Evolutionary conservation across 116 monocot genomes (phyloP).

Genomic region (Phalaenopsis hybrid): DNA sequence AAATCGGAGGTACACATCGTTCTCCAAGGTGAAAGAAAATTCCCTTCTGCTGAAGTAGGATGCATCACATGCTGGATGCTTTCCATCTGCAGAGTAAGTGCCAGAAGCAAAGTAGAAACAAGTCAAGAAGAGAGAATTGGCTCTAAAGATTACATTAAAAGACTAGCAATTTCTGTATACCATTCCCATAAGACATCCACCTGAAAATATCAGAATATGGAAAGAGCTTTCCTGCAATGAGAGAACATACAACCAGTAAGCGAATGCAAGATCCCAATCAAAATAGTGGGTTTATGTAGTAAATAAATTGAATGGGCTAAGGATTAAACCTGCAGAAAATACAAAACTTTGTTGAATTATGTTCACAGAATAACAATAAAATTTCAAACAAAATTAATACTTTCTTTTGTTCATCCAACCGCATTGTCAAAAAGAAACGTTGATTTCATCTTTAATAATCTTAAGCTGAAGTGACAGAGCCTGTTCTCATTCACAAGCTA

Average conservation of each 20-base stretch:
- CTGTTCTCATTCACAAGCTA: background rate
- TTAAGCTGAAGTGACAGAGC: background rate
- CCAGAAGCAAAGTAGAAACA: background rate
- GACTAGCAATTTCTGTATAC: conserved; percentile 16
- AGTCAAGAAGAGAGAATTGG: conserved; percentile 4
- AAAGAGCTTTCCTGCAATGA: conserved; percentile 82
- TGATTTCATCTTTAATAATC: background rate
- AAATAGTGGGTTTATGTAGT: background rate
- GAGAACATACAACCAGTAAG: background rate
- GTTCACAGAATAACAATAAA: background rate
- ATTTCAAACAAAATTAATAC: background rate
- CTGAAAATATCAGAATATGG: conserved; percentile 77
- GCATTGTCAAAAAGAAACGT: background rate
- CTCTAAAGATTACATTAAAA: background rate
- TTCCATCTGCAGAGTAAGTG: conserved; percentile 58
- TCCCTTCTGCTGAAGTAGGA: conserved; percentile 79
- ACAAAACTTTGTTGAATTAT: background rate
- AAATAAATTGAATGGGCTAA: background rate
- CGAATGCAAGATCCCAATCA: background rate
- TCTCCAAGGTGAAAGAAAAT: conserved; percentile 84
- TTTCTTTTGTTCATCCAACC: background rate
- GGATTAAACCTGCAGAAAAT: background rate
- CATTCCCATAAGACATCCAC: conserved; percentile 98
- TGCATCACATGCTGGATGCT: conserved; percentile 81
- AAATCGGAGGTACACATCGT: conserved; percentile 81